A percentile compares a stretch with the other conserved stretches of the same genome.
Conservation (phyloP, 176 grass and related monocot genomes). For the Rhynchospora tenuis region DNA sequence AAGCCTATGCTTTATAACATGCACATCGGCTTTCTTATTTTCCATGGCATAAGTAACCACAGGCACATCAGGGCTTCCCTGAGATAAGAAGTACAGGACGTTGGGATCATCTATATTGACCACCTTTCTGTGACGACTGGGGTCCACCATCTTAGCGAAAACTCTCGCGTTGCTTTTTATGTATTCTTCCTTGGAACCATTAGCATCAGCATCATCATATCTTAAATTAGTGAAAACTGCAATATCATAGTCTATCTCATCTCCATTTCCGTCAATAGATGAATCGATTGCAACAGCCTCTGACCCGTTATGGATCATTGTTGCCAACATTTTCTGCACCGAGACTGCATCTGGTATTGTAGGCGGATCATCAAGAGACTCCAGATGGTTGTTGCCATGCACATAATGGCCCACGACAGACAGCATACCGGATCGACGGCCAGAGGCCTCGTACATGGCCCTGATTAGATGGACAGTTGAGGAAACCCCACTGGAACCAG, state of each 20-base stretch:
- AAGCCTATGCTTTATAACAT: slow-evolving; percentile 79
- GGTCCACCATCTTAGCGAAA: slow-evolving; percentile 83
- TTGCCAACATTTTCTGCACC: slow-evolving; percentile 82
- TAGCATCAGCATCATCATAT: slow-evolving; percentile 38
- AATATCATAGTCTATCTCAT: slow-evolving; percentile 79
- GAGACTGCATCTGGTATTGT: slow-evolving; percentile 51
- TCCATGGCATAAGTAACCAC: slow-evolving; percentile 90
- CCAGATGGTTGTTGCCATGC: slow-evolving; percentile 58
- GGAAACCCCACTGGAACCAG: slow-evolving; percentile 53
- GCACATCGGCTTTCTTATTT: slow-evolving; percentile 88
- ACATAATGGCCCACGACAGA: slow-evolving; percentile 63
- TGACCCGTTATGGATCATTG: slow-evolving; percentile 85
- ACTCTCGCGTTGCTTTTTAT: slow-evolving; percentile 52
- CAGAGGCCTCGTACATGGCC: slow-evolving; percentile 84
- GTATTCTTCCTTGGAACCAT: slow-evolving; percentile 61
- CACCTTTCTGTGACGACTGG: slow-evolving; percentile 75
- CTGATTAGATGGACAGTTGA: slow-evolving; percentile 72
- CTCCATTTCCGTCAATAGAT: slow-evolving; percentile 44
- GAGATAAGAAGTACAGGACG: slow-evolving; percentile 56
- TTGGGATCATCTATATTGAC: slow-evolving; percentile 91
- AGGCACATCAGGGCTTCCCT: slow-evolving; percentile 67
- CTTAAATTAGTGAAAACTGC: slow-evolving; percentile 78
- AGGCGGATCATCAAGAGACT: slow-evolving; percentile 28
- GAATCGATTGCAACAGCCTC: slow-evolving; percentile 79
- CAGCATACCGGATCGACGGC: slow-evolving; percentile 69